Evolutionary conservation across 495 filamentous ascomycete species (phyloP), one percentile per base, ranked within the genome.

Genomic region (Neohortaea acidophila): DNA sequence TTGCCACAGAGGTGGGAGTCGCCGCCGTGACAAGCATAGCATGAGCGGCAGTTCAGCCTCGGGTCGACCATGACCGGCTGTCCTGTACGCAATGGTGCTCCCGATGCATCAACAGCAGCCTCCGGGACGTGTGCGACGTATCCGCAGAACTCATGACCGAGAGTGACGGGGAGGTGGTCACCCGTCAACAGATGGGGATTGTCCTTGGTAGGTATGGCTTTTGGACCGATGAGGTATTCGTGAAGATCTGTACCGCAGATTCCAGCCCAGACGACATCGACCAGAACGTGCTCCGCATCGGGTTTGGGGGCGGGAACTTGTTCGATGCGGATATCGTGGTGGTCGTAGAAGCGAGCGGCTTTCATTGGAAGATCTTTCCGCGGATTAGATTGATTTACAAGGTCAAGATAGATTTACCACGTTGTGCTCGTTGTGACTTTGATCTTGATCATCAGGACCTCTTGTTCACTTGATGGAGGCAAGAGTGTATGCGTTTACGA

Each of bases 201-300:
- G 6, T 33, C 17, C 1, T 12, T 12, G 21, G 31, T 36, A 17
- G 49, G 49, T 20, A 44, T 44, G 28, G 49, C 40, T 15, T 33
- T 28, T 2, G 49, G 49, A 3, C 45, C 49, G 2, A 31, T 30
- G 27, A 41, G 11, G 28, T 45, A 51, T 44, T 51, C 48, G 36
- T 51, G 48, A 13, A 47, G 25, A 32, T 51, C 44, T 30, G 39
- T 49, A 23, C 50, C 50, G 33, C 50, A 53, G 25, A 53, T 53
- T 17, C 50, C 50, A 28, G 33, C 45, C 31, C 22, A 53, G 18
- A 32, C 37, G 11, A 46, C 24, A 11, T 41, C 43, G 31, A 46
- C 23, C 7, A 46, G 29, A 21, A 46, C 31, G 28, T 46, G 14
- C 2, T 15, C 38, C 4, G 11, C 30, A 1, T 36, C 36, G 3